phyloP scores from a whole-genome alignment of 1,139 yeast species.

The Scheffersomyces stambukii region DNA sequence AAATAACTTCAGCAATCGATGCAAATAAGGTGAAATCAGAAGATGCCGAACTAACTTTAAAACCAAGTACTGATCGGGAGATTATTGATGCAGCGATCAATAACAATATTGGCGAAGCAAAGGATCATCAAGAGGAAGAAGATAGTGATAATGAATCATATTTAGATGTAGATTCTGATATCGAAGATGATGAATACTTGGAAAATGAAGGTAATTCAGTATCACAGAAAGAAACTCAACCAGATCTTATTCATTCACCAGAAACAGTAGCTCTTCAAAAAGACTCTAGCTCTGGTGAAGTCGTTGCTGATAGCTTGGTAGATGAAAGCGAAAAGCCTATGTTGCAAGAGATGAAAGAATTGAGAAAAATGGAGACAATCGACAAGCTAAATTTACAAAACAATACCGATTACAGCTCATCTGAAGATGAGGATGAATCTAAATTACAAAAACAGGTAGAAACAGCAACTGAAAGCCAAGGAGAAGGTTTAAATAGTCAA shows the following conservation, averaged over 20 bases:
- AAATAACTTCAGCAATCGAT: no score
- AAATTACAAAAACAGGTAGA: constrained; percentile 1
- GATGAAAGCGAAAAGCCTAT: constrained; percentile 1
- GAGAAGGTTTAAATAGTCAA: constrained; percentile 4
- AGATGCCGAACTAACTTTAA: no score
- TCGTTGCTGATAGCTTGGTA: no score
- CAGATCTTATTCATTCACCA: no score
- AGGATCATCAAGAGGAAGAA: constrained; percentile 2
- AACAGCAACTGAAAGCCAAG: constrained; percentile 1
- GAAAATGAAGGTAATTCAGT: constrained; percentile 4
- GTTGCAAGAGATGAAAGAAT: constrained; percentile 3
- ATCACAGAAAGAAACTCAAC: constrained; percentile 3
- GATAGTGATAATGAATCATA: constrained; percentile 2
- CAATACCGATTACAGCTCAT: no score
- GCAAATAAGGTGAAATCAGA: no score
- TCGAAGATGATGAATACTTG: constrained; percentile 2
- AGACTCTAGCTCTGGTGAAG: no score
- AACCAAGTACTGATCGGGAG: constrained; percentile 4
- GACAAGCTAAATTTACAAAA: not conserved
- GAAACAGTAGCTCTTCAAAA: no score
- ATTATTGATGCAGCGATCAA: constrained; percentile 5
- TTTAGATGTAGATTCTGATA: constrained; percentile 1
- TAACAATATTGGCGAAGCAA: constrained; percentile 4
- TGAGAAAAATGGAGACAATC: constrained; percentile 5
- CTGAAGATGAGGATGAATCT: no score